These are phyloP conservation scores for Coniochaeta sp. DNA, from an alignment of 2,329 filamentous ascomycete species.

Conservation along the genomic window DNA sequence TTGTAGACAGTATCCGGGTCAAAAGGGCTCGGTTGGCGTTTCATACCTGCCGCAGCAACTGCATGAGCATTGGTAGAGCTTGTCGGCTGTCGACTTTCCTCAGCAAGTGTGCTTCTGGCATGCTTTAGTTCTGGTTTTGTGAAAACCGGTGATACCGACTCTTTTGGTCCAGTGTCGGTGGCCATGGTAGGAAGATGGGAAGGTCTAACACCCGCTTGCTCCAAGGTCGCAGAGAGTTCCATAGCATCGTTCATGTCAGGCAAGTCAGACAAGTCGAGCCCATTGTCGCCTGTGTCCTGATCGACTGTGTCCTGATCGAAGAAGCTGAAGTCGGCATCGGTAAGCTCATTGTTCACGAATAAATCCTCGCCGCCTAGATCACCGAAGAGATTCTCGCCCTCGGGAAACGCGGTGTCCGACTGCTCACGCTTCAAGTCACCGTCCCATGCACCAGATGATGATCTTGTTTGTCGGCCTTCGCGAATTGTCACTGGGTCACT, in stretches of 20 bases:
- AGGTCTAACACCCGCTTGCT: conserved; percentile 3
- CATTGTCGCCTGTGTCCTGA: conserved; percentile 32
- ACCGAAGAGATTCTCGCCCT: conserved; percentile 56
- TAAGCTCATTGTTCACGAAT: conserved; percentile 68
- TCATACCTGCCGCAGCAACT: conserved; percentile 23
- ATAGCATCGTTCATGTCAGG: conserved; percentile 14
- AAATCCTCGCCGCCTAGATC: conserved; percentile 62
- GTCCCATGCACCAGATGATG: conserved; percentile 32
- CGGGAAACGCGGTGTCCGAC: conserved; percentile 31
- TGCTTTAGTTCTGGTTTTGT: conserved; percentile 53
- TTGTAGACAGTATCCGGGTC: conserved; percentile 52
- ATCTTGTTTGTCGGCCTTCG: conserved; percentile 15
- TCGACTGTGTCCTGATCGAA: conserved; percentile 63
- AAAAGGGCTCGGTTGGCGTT: conserved; percentile 49
- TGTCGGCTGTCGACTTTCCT: conserved; percentile 25
- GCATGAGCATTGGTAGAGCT: conserved; percentile 18
- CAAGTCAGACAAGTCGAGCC: conserved; percentile 26
- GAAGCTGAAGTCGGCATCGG: conserved; percentile 77
- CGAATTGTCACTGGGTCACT: conserved; percentile 26
- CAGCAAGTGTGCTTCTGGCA: conserved; percentile 44
- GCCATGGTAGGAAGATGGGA: conserved; percentile 1
- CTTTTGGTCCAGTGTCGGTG: not conserved
- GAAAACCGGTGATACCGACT: conserved; percentile 30
- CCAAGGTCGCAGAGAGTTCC: conserved; percentile 8
- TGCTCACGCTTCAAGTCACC: conserved; percentile 38